Base-by-base conservation (phyloP, 306 rosid genomes). In the Crataegus laevigata region DNA sequence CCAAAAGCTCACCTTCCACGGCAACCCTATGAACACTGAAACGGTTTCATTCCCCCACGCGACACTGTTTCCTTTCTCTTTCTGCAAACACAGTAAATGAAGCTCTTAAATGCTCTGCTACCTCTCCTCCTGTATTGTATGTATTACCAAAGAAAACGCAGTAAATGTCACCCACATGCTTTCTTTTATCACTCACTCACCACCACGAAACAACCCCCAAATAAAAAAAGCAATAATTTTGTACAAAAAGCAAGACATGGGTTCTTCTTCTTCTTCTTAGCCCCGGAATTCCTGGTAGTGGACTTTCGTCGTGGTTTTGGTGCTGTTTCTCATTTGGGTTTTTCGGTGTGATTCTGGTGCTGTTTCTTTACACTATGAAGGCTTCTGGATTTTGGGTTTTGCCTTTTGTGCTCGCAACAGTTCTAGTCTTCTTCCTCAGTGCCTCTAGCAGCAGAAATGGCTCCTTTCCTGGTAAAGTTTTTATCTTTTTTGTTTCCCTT, bases 1-100 rank as follows among this genome's bases (percentile, higher is more conserved):
- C 84, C 2, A 30, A n/a, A 29, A 68, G 83, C 90, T 86, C 85
- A 81, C 58, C 71, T 78, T 82, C 86, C 93, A 80, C 84, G 76
- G 28, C 83, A 34, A n/a, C 71, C 36, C 54, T 36, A 36, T 8
- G 22, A 5, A 71, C 81, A 82, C 78, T 65, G 15, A 79, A 66
- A 42, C 28, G 28, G 69, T 58, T 76, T 64, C 73, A 36, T 72
- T 79, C 67, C 81, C 81, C 83, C 13, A 15, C 54, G 8, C 54
- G 54, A 47, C 21, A 47, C 21, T 47, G 21, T 18, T 47, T 17
- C 18, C 54, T 15, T 47, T 47, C 21, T 15, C 8, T 5, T 17
- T 0, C 54, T 5, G 54, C 54, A 47, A 62, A 6, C 64, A 17
- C 77, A 40, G 38, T 62, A 22, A 30, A 19, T 65, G 65, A 73